These are phyloP conservation scores for Penicillium sumatraense DNA, from an alignment of 2,329 filamentous ascomycete species.

Conservation along the genomic window DNA sequence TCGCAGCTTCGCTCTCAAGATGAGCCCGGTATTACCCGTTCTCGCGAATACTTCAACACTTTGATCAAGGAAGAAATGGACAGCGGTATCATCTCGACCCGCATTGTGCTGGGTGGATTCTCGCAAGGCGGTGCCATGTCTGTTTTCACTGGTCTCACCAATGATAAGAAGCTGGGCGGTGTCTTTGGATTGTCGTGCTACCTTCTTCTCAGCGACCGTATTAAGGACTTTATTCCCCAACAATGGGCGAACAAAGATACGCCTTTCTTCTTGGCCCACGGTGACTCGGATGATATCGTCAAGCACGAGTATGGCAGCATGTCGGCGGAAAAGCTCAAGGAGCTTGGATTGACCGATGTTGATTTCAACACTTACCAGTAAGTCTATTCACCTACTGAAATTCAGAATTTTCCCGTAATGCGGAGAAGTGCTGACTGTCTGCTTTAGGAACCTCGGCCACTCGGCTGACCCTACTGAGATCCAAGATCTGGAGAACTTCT, in stretches of 20 bases:
- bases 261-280: constrained; percentile 87
- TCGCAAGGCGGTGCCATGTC: constrained; percentile 85
- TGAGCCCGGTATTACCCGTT: constrained; percentile 73
- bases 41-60: constrained; percentile 74
- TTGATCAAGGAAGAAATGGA: constrained; percentile 82
- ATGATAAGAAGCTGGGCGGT: constrained; percentile 75
- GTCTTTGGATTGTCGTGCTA: constrained; percentile 87
- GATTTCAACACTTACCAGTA: constrained; percentile 77
- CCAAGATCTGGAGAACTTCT: constrained; percentile 74
- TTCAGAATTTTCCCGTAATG: neutral
- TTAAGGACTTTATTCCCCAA: constrained; percentile 61
- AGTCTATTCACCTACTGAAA: constrained; percentile 37
- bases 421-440: constrained; percentile 12
- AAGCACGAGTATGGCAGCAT: constrained; percentile 68
- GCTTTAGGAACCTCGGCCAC: constrained; percentile 69
- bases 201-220: constrained; percentile 70
- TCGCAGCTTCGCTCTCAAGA: constrained; percentile 49
- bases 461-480: constrained; percentile 78
- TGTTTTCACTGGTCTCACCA: constrained; percentile 78
- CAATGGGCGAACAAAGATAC: constrained; percentile 71
- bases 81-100: constrained; percentile 76
- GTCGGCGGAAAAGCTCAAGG: constrained; percentile 70
- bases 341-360: constrained; percentile 69
- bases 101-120: constrained; percentile 74
- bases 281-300: constrained; percentile 76